Evolutionary conservation across 176 grass and related monocot genomes (phyloP).

Genomic region (Areca catechu): DNA sequence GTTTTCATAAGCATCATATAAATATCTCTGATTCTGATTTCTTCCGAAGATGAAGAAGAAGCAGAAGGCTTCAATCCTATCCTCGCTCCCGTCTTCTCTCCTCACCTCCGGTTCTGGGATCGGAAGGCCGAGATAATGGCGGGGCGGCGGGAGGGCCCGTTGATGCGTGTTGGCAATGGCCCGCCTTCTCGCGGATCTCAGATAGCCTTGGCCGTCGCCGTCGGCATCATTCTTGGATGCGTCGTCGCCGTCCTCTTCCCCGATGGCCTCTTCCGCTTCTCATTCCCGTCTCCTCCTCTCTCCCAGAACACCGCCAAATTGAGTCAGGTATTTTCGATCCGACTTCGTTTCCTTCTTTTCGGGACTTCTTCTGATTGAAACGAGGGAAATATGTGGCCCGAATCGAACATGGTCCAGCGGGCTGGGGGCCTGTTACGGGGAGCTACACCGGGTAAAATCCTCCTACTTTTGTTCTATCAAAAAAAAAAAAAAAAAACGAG

Average conservation of each 20-base stretch:
- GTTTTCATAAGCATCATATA: no score
- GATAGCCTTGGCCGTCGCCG: conserved; percentile 56
- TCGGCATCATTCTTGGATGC: conserved; percentile 72
- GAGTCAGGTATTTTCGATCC: conserved; percentile 26
- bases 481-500: no score
- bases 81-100: neutral
- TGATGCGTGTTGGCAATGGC: conserved; percentile 44
- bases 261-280: conserved; percentile 45
- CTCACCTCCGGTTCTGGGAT: conserved; percentile 3
- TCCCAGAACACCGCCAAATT: conserved; percentile 11
- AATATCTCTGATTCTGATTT: no score
- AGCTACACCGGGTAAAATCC: no score
- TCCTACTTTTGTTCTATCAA: no score
- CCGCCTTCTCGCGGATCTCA: conserved; percentile 60
- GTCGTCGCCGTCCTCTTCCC: conserved; percentile 79
- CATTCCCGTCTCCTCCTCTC: conserved; percentile 9
- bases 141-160: conserved; percentile 58
- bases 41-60: no score
- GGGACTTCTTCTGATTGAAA: neutral
- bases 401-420: no score
- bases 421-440: no score
- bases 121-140: conserved; percentile 30
- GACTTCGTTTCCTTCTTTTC: neutral
- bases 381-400: no score
- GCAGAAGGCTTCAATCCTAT: neutral